Base-by-base conservation (phyloP, 352 stramenopile genomes). In the Phytophthora cryptogea region DNA sequence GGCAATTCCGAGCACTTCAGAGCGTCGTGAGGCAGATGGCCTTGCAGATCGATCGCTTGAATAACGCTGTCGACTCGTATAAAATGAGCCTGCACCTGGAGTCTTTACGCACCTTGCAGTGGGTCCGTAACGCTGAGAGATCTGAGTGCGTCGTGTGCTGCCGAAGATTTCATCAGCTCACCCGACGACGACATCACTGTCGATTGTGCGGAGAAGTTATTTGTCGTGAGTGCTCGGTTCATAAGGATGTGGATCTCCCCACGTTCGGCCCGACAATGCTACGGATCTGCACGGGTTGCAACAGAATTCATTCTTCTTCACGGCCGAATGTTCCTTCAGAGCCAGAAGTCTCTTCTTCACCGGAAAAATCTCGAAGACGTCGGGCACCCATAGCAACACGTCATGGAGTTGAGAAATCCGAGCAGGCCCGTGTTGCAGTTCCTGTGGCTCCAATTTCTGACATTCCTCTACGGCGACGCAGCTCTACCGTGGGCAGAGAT, bases 171-270 rank as follows among this genome's bases (percentile, higher is more conserved):
- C 72, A 89, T 36, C 78, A 84, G 41, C 63, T 90, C 39, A 76
- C 75, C 14, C 77, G 83, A 14, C 75, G 85, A 30, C 72, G 80
- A 28, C 85, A 91, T 50, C 83, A 91, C 58, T 94, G 85, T n/a
- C 80, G 80, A 4, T 55, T 90, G 10, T 94, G 85, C 47, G 77
- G 79, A 53, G 79, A 91, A 44, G 72, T 91, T 17, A 89, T 94
- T 43, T 94, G 85, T 46, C 75, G 79, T 1, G 69, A 87, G 40
- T 94, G 85, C 50, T 90, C 80, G 14, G 68, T 86, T 9, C 72
- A 87, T 44, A 90, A 92, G 45, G 75, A 91, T 44, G 71, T 80
- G 8, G 78, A 88, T 55, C 45, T 92, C 20, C 85, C 81, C 0
- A 82, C 74, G 7, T 71, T 85, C n/a, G 85, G 85, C 0, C 74